These are phyloP conservation scores for Hanseniaspora mollemarum DNA, from an alignment of 805 yeast genomes.

Conservation along the genomic window DNA sequence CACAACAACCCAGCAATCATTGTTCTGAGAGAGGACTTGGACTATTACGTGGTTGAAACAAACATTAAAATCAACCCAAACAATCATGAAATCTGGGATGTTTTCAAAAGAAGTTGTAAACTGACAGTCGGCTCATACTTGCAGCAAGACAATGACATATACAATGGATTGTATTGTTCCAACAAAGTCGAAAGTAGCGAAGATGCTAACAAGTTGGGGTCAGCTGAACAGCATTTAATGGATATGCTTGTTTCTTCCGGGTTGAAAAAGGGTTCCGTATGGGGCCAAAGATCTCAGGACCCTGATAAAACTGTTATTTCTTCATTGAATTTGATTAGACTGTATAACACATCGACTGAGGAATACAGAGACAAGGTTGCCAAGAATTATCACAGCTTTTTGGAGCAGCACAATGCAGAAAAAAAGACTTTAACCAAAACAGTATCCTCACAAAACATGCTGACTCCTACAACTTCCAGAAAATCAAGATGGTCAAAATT, in stretches of 20 bases:
- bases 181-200: slow-evolving; percentile 26
- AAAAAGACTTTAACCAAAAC: slow-evolving; percentile 16
- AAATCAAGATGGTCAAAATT: slow-evolving; percentile 56
- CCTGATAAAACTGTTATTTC: slow-evolving; percentile 78
- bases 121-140: slow-evolving; percentile 60
- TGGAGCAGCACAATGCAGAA: slow-evolving; percentile 22
- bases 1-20: slow-evolving; percentile 79
- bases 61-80: slow-evolving; percentile 42
- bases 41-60: slow-evolving; percentile 83
- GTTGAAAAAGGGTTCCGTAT: slow-evolving; percentile 47
- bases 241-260: slow-evolving; percentile 94
- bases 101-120: slow-evolving; percentile 57
- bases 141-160: slow-evolving; percentile 47
- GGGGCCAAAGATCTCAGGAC: slow-evolving; percentile 89
- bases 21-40: slow-evolving; percentile 86
- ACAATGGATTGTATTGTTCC: slow-evolving; percentile 52
- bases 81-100: slow-evolving; percentile 27
- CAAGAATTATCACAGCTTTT: slow-evolving; percentile 12
- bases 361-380: slow-evolving; percentile 25
- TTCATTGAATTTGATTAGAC: slow-evolving; percentile 41
- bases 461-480: slow-evolving; percentile 22
- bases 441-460: slow-evolving; percentile 1
- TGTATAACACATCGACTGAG: slow-evolving; percentile 34
- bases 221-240: slow-evolving; percentile 88
- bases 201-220: slow-evolving; percentile 40